phyloP scores from a whole-genome alignment of 192 early-diverging fungal genomes.

The Rhizophagus prolifer region DNA sequence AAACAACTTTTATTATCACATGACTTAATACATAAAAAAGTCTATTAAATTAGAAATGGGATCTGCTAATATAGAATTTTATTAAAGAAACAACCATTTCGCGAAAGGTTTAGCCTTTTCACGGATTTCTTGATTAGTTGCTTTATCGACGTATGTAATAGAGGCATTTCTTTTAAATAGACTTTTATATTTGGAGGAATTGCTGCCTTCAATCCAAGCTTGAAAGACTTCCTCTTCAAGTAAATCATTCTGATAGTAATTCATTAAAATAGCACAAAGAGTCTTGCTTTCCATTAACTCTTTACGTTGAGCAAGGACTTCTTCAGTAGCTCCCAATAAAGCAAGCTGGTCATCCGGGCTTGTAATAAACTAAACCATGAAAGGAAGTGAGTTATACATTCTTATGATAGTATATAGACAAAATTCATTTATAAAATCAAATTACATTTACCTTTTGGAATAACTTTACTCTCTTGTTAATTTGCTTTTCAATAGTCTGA shows the following conservation, averaged over 20 bases:
- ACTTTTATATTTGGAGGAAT: constrained; percentile 40
- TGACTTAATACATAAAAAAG: neutral
- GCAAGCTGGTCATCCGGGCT: constrained; percentile 86
- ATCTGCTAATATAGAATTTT: neutral
- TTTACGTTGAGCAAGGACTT: constrained; percentile 63
- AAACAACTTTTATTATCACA: neutral
- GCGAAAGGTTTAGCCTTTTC: constrained; percentile 87
- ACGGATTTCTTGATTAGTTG: constrained; percentile 76
- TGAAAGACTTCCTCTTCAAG: constrained; percentile 88
- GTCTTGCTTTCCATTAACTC: constrained; percentile 63
- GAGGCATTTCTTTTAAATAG: constrained; percentile 32
- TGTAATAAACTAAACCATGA: constrained; percentile 60
- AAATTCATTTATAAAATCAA: neutral
- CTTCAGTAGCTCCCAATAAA: constrained; percentile 89
- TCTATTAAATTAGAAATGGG: neutral
- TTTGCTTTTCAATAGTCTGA: constrained; percentile 56
- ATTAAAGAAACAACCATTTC: constrained; percentile 63
- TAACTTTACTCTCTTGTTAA: constrained; percentile 68
- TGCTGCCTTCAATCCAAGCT: constrained; percentile 84
- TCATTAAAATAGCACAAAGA: constrained; percentile 74
- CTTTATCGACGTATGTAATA: constrained; percentile 84
- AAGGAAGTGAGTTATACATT: neutral
- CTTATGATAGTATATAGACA: constrained; percentile 1
- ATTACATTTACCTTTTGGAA: constrained; percentile 51
- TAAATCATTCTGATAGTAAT: constrained; percentile 87